These are phyloP conservation scores for Verbena officinalis DNA, from an alignment of 257 asterid genomes.

Conservation along the genomic window DNA sequence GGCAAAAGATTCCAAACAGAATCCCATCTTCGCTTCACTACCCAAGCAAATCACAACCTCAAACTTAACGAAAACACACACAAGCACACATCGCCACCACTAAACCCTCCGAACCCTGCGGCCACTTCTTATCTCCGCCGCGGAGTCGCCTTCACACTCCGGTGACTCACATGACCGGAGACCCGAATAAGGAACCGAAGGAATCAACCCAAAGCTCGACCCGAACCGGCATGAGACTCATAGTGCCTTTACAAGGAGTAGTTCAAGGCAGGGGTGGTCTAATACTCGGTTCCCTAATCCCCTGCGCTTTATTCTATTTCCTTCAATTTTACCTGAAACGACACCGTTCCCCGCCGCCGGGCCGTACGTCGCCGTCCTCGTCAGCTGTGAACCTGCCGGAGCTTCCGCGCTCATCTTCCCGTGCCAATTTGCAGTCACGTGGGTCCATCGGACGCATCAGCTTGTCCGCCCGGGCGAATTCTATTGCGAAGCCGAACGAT, in stretches of 20 bases:
- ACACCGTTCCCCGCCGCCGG: slow-evolving; percentile 60
- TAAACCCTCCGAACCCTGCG: slow-evolving; percentile 16
- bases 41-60: slow-evolving; percentile 48
- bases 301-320: slow-evolving; percentile 85
- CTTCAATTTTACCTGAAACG: slow-evolving; percentile 85
- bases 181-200: slow-evolving; percentile 31
- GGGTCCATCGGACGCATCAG: slow-evolving; percentile 58
- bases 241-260: slow-evolving; percentile 90
- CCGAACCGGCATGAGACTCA: slow-evolving; percentile 78
- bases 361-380: slow-evolving; percentile 53
- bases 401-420: slow-evolving; percentile 70
- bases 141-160: slow-evolving; percentile 27
- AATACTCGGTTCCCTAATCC: slow-evolving; percentile 85
- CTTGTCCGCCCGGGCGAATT: slow-evolving; percentile 61
- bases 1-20: slow-evolving; percentile 43
- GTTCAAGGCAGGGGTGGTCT: slow-evolving; percentile 94
- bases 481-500: slow-evolving; percentile 65
- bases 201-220: slow-evolving; percentile 38
- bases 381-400: slow-evolving; percentile 54
- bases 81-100: slow-evolving; percentile 21
- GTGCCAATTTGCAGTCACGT: slow-evolving; percentile 62
- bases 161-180: slow-evolving; percentile 42
- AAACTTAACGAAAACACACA: slow-evolving; percentile 32
- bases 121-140: slow-evolving; percentile 34
- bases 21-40: slow-evolving; percentile 49